Conservation (phyloP, 73 alveolate species). For the Stentor coeruleus region DNA sequence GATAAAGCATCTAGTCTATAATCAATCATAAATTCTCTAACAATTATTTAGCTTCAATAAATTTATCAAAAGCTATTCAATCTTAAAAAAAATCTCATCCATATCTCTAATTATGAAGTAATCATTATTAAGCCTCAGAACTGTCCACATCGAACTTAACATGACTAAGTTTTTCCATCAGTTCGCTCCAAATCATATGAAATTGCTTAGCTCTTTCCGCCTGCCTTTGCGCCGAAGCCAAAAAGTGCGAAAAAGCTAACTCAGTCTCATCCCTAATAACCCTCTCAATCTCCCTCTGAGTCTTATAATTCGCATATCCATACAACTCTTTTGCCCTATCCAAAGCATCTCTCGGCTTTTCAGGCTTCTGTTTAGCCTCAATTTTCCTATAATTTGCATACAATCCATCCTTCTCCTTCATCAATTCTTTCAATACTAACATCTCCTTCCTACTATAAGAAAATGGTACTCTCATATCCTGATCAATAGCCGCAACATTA, state of each 20-base stretch:
- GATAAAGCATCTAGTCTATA: too few relatives aligned
- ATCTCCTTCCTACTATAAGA: background rate
- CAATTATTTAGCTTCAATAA: too few relatives aligned
- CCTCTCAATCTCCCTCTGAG: background rate
- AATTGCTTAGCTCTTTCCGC: background rate
- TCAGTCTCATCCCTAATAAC: background rate
- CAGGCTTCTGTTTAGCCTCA: background rate
- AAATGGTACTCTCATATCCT: background rate
- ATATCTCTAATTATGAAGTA: too few relatives aligned
- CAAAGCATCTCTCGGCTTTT: constrained; percentile 3
- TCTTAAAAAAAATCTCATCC: too few relatives aligned
- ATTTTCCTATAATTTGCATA: background rate
- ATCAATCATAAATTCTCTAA: too few relatives aligned
- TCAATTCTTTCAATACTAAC: background rate
- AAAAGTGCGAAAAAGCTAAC: background rate
- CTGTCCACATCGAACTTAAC: background rate
- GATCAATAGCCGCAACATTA: background rate
- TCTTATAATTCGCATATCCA: constrained; percentile 1
- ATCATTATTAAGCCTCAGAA: too few relatives aligned
- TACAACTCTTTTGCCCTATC: background rate
- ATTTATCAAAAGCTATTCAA: too few relatives aligned
- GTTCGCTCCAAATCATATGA: constrained; percentile 11
- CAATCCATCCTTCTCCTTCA: background rate
- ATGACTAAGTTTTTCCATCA: background rate
- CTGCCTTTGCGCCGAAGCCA: background rate